Conservation (phyloP, 768 basidiomycete species). For the Chalciporus sphaerocephalus region DNA sequence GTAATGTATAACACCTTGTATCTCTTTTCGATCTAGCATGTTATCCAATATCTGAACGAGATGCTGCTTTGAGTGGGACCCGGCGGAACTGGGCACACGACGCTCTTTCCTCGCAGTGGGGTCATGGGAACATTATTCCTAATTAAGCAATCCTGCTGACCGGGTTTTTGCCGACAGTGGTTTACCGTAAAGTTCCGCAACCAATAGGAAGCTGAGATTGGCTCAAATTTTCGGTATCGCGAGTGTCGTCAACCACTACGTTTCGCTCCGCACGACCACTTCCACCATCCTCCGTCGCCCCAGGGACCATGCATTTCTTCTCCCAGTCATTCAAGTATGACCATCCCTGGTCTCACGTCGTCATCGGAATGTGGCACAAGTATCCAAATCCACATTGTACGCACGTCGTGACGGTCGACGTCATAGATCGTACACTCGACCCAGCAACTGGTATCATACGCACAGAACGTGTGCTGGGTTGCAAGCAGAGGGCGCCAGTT, state of each 20-base stretch:
- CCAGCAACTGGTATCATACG: conserved; percentile 82
- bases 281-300: conserved; percentile 16
- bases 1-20: background rate
- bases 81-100: background rate
- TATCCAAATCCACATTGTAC: conserved; percentile 92
- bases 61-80: background rate
- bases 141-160: background rate
- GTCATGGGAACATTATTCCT: conserved; percentile 7
- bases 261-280: conserved; percentile 21
- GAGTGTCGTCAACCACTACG: conserved; percentile 13
- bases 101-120: background rate
- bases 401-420: conserved; percentile 84
- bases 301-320: conserved; percentile 72
- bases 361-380: conserved; percentile 92
- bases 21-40: background rate
- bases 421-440: conserved; percentile 80
- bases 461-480: conserved; percentile 85
- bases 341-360: conserved; percentile 87
- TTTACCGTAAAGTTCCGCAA: conserved; percentile 17
- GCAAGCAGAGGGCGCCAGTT: conserved; percentile 84
- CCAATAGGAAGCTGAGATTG: conserved; percentile 29
- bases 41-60: background rate
- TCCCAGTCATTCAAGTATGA: conserved; percentile 81
- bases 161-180: background rate
- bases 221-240: conserved; percentile 13